Evolutionary conservation across 768 basidiomycete genomes (phyloP).

Genomic region (Russula dissimulans): DNA sequence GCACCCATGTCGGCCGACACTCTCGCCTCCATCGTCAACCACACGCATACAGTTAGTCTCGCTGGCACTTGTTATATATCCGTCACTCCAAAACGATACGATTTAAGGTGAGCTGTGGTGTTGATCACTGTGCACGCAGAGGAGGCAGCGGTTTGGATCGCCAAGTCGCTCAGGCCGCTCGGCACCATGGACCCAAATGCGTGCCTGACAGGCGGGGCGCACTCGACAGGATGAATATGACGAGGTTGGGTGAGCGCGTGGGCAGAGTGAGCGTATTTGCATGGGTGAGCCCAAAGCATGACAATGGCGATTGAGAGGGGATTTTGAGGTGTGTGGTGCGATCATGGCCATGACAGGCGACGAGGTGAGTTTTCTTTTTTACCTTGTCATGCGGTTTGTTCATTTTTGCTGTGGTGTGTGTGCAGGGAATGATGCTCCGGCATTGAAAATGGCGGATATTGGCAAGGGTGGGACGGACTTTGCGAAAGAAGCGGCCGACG

Average conservation of each 20-base stretch:
- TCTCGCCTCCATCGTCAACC: too few species aligned
- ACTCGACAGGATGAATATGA: slow-evolving; percentile 79
- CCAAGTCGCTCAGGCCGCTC: slow-evolving; percentile 72
- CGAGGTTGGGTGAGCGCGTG: slow-evolving; percentile 74
- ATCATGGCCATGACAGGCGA: slow-evolving; percentile 98
- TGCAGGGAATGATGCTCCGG: too few species aligned
- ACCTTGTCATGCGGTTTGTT: too few species aligned
- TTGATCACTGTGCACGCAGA: slow-evolving; percentile 99
- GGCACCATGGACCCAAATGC: slow-evolving; percentile 36
- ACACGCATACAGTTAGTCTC: too few species aligned
- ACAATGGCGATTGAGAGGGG: slow-evolving; percentile 93
- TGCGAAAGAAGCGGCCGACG: too few species aligned
- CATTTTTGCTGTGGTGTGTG: too few species aligned
- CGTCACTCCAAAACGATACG: too few species aligned
- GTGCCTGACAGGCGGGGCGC: slow-evolving; percentile 41
- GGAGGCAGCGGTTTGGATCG: slow-evolving; percentile 83
- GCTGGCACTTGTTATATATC: too few species aligned
- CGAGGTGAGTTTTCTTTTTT: slow-evolving; percentile 51
- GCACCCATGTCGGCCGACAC: too few species aligned
- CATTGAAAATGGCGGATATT: too few species aligned
- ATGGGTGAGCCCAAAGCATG: slow-evolving; percentile 91
- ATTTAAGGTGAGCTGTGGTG: slow-evolving; percentile 71
- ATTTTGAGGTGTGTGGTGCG: slow-evolving; percentile 77
- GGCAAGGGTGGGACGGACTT: too few species aligned
- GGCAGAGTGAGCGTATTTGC: slow-evolving; percentile 84